These are phyloP conservation scores for Paxillus ammoniavirescens DNA, from an alignment of 768 basidiomycete genomes.

Conservation along the genomic window DNA sequence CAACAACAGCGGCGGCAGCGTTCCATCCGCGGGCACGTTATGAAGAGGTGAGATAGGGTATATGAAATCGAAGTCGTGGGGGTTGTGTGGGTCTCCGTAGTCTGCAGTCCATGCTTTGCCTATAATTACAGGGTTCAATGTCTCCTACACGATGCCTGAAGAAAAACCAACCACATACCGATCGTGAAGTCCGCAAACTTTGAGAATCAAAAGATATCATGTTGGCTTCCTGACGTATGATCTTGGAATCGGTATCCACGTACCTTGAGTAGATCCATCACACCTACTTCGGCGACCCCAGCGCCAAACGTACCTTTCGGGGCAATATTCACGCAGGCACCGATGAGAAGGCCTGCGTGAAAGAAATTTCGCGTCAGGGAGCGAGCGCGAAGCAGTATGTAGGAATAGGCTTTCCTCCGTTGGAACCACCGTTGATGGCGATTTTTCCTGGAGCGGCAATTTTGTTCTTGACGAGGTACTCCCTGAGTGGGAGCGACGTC, in stretches of 20 bases:
- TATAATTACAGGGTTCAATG: constrained; percentile 22
- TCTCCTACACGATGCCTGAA: neutral
- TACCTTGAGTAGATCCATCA: constrained; percentile 77
- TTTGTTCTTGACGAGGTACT: constrained; percentile 72
- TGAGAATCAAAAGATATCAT: constrained; percentile 1
- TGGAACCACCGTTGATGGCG: constrained; percentile 76
- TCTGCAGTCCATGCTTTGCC: constrained; percentile 78
- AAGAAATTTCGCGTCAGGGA: constrained; percentile 1
- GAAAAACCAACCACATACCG: constrained; percentile 37
- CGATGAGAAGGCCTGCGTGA: constrained; percentile 64
- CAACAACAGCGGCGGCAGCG: constrained; percentile 69
- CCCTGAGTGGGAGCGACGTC: constrained; percentile 34
- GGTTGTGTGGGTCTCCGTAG: constrained; percentile 72
- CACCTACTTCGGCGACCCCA: constrained; percentile 79
- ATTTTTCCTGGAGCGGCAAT: constrained; percentile 69
- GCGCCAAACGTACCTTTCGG: constrained; percentile 76
- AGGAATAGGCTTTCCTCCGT: constrained; percentile 55
- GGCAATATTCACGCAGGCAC: constrained; percentile 81
- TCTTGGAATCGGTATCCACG: neutral
- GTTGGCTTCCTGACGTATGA: neutral
- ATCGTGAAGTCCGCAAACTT: constrained; percentile 78
- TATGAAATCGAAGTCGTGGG: constrained; percentile 84
- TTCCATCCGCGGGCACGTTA: constrained; percentile 61
- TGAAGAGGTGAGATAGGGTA: constrained; percentile 78
- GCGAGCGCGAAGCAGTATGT: neutral